Base-by-base conservation (phyloP, 345 rosid species). In the Isatis tinctoria region DNA sequence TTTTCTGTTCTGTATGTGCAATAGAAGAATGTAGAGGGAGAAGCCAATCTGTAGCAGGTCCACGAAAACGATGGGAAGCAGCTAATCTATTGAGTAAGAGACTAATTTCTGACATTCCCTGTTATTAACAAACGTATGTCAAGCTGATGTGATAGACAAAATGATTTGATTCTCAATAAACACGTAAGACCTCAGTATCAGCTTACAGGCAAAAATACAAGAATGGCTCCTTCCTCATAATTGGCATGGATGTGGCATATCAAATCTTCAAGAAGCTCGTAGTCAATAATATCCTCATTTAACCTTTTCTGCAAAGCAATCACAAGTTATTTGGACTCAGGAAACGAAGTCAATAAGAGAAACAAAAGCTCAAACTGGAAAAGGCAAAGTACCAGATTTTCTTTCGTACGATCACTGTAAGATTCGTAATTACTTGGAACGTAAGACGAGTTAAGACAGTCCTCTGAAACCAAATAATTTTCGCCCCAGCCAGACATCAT, bases 401-500 rank as follows among this genome's bases (percentile, higher is more conserved):
- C 71, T 66, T 67, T 87, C 14, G 93, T 90, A 70, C 82, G 90
- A 48, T 89, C 90, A 17, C 84, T 80, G 78, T 84, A 86, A 69
- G 88, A 82, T 71, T 85, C 74, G 74, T 90, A 93, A 69, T 44
- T 66, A 69, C 83, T 83, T 33, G 93, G 70, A 69, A 45, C 69
- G 73, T 83, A 93, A 79, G 81, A 79, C 26, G 92, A 90, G 78
- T 93, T 90, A 60, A 86, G 64, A 80, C 17, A 20, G 48, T 87
- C 93, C 75, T 89, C 96, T 17, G 82, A 75, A 67, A 90, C 88
- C 83, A 86, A 59, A 65, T 90, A 89, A 53, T 89, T 91, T 61
- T 90, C 96, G 5, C 96, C 96, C 98, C 98, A 90, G 44, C 79
- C 89, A 72, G 98, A 90, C 70, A 93, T 69, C 70, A 93, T 89